Evolutionary conservation across 2,329 filamentous ascomycete genomes (phyloP).

Genomic region (Aspergillus quadricinctus): DNA sequence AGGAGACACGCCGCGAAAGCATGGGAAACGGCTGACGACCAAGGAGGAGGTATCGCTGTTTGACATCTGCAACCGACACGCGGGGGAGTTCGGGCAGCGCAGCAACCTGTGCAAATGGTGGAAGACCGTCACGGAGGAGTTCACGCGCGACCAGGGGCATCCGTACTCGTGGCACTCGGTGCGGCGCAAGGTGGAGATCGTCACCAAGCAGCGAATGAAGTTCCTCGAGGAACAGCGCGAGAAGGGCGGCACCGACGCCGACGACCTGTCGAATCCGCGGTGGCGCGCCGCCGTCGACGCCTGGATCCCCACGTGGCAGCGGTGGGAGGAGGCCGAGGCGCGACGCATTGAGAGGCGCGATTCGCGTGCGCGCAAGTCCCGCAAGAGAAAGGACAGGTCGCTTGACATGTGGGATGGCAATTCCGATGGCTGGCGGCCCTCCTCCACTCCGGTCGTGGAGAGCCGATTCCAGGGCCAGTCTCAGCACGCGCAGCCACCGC

Average conservation of each 20-base stretch:
- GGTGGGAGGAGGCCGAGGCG: slow-evolving; percentile 36
- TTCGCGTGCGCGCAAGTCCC: slow-evolving; percentile 21
- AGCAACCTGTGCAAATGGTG: slow-evolving; percentile 43
- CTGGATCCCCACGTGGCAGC: slow-evolving; percentile 41
- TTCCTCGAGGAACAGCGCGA: slow-evolving; percentile 33
- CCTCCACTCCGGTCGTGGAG: slow-evolving; percentile 1
- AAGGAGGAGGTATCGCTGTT: slow-evolving; percentile 39
- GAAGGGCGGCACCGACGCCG: slow-evolving; percentile 19
- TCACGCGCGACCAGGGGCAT: slow-evolving; percentile 33
- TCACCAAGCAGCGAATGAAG: slow-evolving; percentile 39
- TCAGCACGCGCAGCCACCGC: not conserved
- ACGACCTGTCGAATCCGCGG: slow-evolving; percentile 33
- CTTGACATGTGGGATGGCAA: slow-evolving; percentile 12
- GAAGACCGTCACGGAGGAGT: slow-evolving; percentile 36
- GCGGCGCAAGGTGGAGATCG: slow-evolving; percentile 38
- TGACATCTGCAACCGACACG: slow-evolving; percentile 38
- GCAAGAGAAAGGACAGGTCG: slow-evolving; percentile 23
- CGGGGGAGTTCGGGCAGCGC: slow-evolving; percentile 34
- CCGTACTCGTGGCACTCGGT: slow-evolving; percentile 43
- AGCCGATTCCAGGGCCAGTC: not conserved
- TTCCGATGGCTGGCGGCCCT: slow-evolving; percentile 6
- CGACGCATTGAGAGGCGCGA: slow-evolving; percentile 36
- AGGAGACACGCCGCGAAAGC: slow-evolving; percentile 23
- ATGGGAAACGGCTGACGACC: slow-evolving; percentile 37
- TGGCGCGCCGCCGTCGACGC: slow-evolving; percentile 37